Evolutionary conservation across 768 basidiomycete genomes (phyloP).

Genomic region (Termitomyces sp.): DNA sequence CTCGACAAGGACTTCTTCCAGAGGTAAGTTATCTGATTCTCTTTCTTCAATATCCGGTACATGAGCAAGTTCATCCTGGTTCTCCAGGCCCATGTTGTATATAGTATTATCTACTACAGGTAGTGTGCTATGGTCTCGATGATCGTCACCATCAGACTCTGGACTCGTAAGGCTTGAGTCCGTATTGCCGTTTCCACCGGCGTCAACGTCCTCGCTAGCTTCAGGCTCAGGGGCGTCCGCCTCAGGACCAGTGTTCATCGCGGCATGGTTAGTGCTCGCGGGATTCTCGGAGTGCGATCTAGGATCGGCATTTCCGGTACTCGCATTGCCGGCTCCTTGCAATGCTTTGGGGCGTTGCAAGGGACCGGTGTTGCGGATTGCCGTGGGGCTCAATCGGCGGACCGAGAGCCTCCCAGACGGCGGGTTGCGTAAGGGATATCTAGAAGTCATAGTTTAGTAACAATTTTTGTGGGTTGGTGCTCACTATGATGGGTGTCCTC

Average conservation of each 20-base stretch:
- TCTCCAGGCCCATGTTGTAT: no score
- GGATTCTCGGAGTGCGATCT: not conserved
- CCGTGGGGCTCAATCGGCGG: not conserved
- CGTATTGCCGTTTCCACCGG: not conserved
- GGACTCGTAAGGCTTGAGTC: not conserved
- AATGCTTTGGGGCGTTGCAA: not conserved
- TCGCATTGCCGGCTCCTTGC: not conserved
- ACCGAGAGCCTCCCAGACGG: no score
- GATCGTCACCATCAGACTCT: not conserved
- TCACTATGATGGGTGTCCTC: no score
- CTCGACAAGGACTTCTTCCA: not conserved
- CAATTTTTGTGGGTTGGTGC: no score
- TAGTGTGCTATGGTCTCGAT: not conserved
- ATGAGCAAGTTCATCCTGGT: no score
- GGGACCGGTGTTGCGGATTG: no score
- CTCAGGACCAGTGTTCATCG: not conserved
- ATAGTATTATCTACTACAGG: not conserved
- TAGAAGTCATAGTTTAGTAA: no score
- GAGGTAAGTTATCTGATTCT: not conserved
- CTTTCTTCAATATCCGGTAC: no score
- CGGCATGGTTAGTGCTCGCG: not conserved
- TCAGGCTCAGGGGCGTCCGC: not conserved
- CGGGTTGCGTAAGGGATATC: no score
- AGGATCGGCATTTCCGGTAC: not conserved
- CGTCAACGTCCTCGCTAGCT: not conserved